Base-by-base conservation (phyloP, 495 filamentous ascomycete species). In the Penicillium coffeae region DNA sequence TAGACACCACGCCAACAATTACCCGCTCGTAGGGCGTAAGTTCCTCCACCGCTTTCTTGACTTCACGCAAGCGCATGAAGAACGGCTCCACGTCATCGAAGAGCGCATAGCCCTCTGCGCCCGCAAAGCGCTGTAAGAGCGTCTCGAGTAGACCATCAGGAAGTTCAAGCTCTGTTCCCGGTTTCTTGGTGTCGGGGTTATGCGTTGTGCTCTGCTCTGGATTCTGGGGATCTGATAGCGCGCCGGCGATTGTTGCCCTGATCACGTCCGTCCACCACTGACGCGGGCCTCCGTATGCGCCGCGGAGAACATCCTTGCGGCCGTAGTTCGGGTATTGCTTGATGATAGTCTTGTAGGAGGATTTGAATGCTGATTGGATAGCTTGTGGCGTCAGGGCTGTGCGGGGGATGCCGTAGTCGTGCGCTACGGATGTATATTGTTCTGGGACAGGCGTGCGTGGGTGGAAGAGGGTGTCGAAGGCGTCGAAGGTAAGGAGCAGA, bases 191-290 rank as follows among this genome's bases (percentile, higher is more conserved):
- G 41, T 13, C 45, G 15, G 5, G 46, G 19, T 22, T 48, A 13
- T 1, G 22, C 21, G 7, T 45, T 10, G 22, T 45, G 13, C 32
- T 13, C 20, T 27, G 21, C 36, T 21, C 35, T 19, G 21, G 21
- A 30, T 6, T 5, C 8, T 35, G n/a, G 1, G 3, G 2, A 3
- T 13, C 3, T 21, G 45, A 22, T 36, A 58, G 42, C 13, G 42
- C 58, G 22, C 62, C 48, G 15, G 46, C 18, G 44, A 75, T 71
- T 16, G 59, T 67, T 0, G 48, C 51, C 44, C 55, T 52, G 8
- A 75, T 69, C 35, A 84, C 84, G 50, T 82, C 83, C 8, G 73
- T 76, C 88, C 88, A 92, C 88, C 88, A 92, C 48, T 75, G 69
- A 21, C 66, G 54, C 0, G 87, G 54, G 58, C 85, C 52, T 38